Percentiles rank a stretch among this genome's conserved stretches.
Conservation (phyloP, 352 stramenopile genomes). For the Bremia lactucae region DNA sequence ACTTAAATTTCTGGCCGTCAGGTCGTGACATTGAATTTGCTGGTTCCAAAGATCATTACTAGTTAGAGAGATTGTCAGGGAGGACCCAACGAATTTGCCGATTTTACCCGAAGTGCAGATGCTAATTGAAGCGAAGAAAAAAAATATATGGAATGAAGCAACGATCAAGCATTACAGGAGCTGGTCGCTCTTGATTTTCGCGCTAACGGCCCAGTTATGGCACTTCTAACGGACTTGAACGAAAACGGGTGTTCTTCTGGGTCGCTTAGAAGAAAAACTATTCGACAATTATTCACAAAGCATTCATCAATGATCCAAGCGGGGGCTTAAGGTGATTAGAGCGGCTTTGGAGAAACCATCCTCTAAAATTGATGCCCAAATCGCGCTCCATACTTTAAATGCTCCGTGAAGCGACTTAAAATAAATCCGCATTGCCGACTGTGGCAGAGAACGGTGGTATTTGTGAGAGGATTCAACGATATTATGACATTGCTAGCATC, state of each 20-base stretch:
- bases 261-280: slow-evolving; percentile 14
- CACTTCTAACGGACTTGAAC: slow-evolving; percentile 34
- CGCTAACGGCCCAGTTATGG: slow-evolving; percentile 23
- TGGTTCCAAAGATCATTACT: slow-evolving; percentile 31
- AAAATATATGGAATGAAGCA: too few species aligned
- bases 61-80: slow-evolving; percentile 14
- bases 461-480: neutral
- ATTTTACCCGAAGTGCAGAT: slow-evolving; percentile 5
- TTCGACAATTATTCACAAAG: slow-evolving; percentile 7
- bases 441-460: neutral
- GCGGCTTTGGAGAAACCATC: slow-evolving; percentile 16
- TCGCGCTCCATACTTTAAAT: slow-evolving; percentile 14
- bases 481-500: neutral
- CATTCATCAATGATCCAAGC: slow-evolving; percentile 15
- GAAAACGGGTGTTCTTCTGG: slow-evolving; percentile 27
- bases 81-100: neutral
- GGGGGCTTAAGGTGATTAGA: slow-evolving; percentile 12
- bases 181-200: slow-evolving; percentile 33
- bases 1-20: slow-evolving; percentile 18
- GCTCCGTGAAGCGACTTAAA: slow-evolving; percentile 25
- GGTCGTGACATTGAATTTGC: slow-evolving; percentile 23
- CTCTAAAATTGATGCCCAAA: slow-evolving; percentile 16
- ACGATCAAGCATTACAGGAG: slow-evolving; percentile 27
- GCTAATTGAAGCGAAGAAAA: slow-evolving; percentile 48
- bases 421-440: neutral